Base-by-base conservation (phyloP, 2,329 filamentous ascomycete genomes). In the Cadophora luteo-olivacea region DNA sequence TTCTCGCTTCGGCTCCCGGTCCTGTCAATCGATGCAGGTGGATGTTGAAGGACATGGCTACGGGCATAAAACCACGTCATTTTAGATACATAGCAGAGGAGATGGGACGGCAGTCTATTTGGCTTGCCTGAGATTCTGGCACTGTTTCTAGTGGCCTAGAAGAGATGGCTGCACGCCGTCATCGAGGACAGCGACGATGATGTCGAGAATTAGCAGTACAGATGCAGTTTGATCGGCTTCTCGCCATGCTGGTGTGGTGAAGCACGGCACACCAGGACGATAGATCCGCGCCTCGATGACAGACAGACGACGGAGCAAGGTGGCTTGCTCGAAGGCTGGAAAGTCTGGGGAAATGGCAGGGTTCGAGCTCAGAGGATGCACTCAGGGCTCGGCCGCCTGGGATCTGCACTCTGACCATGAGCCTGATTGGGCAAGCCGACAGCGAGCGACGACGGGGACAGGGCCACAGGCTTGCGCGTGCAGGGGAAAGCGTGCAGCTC, bases 311-410 rank as follows among this genome's bases (percentile, higher is more conserved):
- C 64, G 64, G 55, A 68, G 29, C 14, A 38, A 16, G 61, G 70
- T 70, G 69, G 70, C 70, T 72, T 70, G 68, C 52, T n/a, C 36
- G 36, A 38, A 38, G 36, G 36, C 36, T 38, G 36, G 36, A 68
- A 60, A 60, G 57, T 60, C 72, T 73, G 72, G 72, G 72, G 72
- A 72, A 72, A 60, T 60, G 57, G 12, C 57, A 60, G 57, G 57
- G 57, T 41, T 16, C 22, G 8, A 41, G 33, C 57, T 55, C 52
- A 55, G 29, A 41, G 7, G 33, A 45, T 41, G 57, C 57, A 45
- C 33, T 19, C 33, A 24, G 57, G 33, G 33, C 33, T 60, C 22
- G n/a, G 4, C 33, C 33, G 57, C 33, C 57, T 45, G 57, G 57
- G 57, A 60, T 60, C 57, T 60, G 57, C 11, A 22, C 41, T 9